Evolutionary conservation across 2,329 filamentous ascomycete species (phyloP).

Genomic region (Alternaria postmessia): DNA sequence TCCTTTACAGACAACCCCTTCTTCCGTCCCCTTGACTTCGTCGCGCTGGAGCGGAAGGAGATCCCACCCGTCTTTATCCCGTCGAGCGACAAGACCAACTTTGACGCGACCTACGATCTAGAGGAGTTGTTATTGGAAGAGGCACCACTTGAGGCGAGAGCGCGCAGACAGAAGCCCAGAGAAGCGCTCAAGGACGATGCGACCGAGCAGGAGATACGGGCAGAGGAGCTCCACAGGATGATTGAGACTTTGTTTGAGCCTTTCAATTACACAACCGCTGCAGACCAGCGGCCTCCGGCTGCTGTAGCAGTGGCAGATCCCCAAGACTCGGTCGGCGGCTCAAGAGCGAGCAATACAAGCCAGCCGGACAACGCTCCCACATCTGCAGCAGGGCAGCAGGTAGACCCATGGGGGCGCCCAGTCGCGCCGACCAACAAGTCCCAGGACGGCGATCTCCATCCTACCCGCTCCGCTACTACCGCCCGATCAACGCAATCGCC

Average conservation of each 20-base stretch:
- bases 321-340: slow-evolving; percentile 39
- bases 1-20: slow-evolving; percentile 89
- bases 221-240: slow-evolving; percentile 91
- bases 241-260: slow-evolving; percentile 94
- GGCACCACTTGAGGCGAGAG: slow-evolving; percentile 90
- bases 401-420: slow-evolving; percentile 46
- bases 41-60: slow-evolving; percentile 81
- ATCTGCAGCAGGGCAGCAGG: slow-evolving; percentile 42
- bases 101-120: slow-evolving; percentile 96
- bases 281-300: slow-evolving; percentile 70
- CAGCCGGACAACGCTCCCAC: slow-evolving; percentile 44
- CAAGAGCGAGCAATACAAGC: slow-evolving; percentile 47
- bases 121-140: slow-evolving; percentile 94
- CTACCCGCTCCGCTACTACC: slow-evolving; percentile 47
- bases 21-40: slow-evolving; percentile 86
- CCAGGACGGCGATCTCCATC: slow-evolving; percentile 50
- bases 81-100: slow-evolving; percentile 97
- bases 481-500: slow-evolving; percentile 57
- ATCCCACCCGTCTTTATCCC: slow-evolving; percentile 91
- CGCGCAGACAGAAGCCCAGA: slow-evolving; percentile 90
- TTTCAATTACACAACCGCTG: slow-evolving; percentile 90
- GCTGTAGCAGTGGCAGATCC: slow-evolving; percentile 39
- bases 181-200: slow-evolving; percentile 93
- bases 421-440: slow-evolving; percentile 35
- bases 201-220: slow-evolving; percentile 90